Percentiles rank a stretch among this genome's conserved stretches.
Conservation (phyloP, 768 basidiomycete genomes). For the Collybiopsis luxurians region DNA sequence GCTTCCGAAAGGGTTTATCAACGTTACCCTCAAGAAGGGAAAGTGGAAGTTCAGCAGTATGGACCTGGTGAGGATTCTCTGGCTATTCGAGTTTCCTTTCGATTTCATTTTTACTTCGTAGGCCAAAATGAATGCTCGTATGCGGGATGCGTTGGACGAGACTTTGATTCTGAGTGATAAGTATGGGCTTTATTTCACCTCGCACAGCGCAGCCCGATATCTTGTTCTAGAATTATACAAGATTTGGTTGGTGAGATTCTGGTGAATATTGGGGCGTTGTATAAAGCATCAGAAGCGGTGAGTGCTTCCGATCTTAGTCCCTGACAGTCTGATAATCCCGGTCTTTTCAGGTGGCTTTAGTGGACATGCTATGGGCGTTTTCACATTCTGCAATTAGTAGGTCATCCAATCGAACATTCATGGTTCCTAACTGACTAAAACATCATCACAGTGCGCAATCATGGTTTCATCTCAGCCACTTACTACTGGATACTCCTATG, state of each 20-base stretch:
- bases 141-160: slow-evolving; percentile 92
- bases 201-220: neutral
- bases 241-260: slow-evolving; percentile 73
- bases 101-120: slow-evolving; percentile 22
- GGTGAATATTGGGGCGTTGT: slow-evolving; percentile 72
- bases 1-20: slow-evolving; percentile 71
- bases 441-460: slow-evolving; percentile 40
- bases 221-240: slow-evolving; percentile 62
- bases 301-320: slow-evolving; percentile 7
- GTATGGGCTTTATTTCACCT: slow-evolving; percentile 29
- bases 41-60: slow-evolving; percentile 77
- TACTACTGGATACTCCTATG: neutral
- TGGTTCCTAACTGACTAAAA: neutral
- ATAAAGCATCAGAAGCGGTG: slow-evolving; percentile 90
- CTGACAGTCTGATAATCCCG: neutral
- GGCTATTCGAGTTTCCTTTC: neutral
- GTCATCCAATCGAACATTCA: slow-evolving; percentile 21
- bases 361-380: slow-evolving; percentile 91
- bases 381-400: slow-evolving; percentile 79
- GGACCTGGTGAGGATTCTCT: slow-evolving; percentile 61
- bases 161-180: slow-evolving; percentile 82
- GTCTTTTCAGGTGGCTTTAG: slow-evolving; percentile 65
- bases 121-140: slow-evolving; percentile 87
- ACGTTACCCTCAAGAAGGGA: slow-evolving; percentile 61
- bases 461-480: slow-evolving; percentile 33